Percentiles rank a stretch among this genome's conserved stretches.
These are phyloP conservation scores for Rachicladosporium sp. DNA, from an alignment of 2,329 filamentous ascomycete genomes.

Conservation along the genomic window DNA sequence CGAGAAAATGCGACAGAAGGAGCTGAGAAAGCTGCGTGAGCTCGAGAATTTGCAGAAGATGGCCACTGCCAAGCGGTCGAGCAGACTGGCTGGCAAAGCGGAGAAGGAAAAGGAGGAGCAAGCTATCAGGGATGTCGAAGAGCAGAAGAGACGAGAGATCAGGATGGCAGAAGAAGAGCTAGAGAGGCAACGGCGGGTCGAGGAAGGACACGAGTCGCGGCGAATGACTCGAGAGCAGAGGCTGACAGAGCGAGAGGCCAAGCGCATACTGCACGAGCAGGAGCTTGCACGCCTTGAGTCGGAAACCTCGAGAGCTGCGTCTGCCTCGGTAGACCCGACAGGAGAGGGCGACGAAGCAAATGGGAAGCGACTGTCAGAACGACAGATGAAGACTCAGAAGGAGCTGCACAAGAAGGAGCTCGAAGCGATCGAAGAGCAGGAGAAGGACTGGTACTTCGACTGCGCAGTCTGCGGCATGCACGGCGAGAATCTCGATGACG, in stretches of 20 bases:
- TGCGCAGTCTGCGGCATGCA: constrained; percentile 78
- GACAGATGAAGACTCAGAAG: constrained; percentile 70
- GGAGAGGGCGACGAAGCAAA: constrained; percentile 28
- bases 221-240: constrained; percentile 77
- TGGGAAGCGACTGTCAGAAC: constrained; percentile 54
- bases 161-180: constrained; percentile 48
- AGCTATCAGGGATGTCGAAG: constrained; percentile 56
- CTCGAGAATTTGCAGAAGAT: constrained; percentile 71
- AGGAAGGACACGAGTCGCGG: constrained; percentile 57
- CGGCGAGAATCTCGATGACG: constrained; percentile 81
- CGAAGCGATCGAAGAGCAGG: constrained; percentile 54
- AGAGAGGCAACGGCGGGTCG: constrained; percentile 30
- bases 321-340: constrained; percentile 27
- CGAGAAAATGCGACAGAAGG: constrained; percentile 56
- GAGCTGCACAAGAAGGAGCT: constrained; percentile 67
- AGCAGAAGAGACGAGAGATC: constrained; percentile 52
- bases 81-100: constrained; percentile 67
- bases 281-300: constrained; percentile 70
- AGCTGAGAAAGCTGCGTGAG: constrained; percentile 66
- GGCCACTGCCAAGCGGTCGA: constrained; percentile 88
- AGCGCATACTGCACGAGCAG: constrained; percentile 72
- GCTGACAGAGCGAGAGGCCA: constrained; percentile 71
- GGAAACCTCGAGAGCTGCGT: constrained; percentile 17
- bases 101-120: constrained; percentile 69
- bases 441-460: constrained; percentile 88